Conservation (phyloP, 2,329 filamentous ascomycete genomes). For the Colletotrichum nymphaeae region DNA sequence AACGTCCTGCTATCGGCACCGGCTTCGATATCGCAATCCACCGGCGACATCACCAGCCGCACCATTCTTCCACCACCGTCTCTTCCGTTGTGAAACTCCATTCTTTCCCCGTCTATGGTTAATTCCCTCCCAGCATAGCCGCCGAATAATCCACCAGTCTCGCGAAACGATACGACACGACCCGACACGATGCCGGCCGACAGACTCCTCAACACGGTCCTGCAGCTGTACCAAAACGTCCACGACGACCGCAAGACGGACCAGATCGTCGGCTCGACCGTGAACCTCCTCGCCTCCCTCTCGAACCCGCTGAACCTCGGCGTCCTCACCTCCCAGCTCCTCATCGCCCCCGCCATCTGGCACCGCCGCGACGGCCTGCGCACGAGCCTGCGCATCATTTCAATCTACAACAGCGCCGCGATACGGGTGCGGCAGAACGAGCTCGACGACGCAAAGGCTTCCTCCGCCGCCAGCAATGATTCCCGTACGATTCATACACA, state of each 20-base stretch:
- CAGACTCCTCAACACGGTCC: conserved; percentile 72
- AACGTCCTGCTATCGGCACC: conserved; percentile 25
- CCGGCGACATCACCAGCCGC: not conserved
- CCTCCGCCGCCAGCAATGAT: conserved; percentile 27
- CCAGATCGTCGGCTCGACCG: conserved; percentile 73
- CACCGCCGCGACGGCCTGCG: conserved; percentile 68
- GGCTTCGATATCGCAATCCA: conserved; percentile 9
- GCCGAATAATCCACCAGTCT: not conserved
- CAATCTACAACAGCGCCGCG: conserved; percentile 77
- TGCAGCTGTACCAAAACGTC: conserved; percentile 68
- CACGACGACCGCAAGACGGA: conserved; percentile 63
- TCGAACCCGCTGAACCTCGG: conserved; percentile 81
- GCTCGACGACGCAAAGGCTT: conserved; percentile 45
- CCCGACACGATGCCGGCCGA: conserved; percentile 70
- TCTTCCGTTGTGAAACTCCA: not conserved
- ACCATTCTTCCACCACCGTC: too few relatives aligned
- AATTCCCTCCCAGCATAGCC: not conserved
- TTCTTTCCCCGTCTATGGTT: not conserved
- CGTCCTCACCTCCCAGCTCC: conserved; percentile 77
- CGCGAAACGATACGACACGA: not conserved
- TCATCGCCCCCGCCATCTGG: conserved; percentile 80
- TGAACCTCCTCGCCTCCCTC: conserved; percentile 74
- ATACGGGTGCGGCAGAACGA: conserved; percentile 63
- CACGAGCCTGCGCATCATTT: conserved; percentile 73
- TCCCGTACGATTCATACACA: conserved; percentile 38